A percentile compares a stretch with the other conserved stretches of the same genome.
phyloP scores from a whole-genome alignment of 2,329 filamentous ascomycete species.

The Curvularia verruculosa region DNA sequence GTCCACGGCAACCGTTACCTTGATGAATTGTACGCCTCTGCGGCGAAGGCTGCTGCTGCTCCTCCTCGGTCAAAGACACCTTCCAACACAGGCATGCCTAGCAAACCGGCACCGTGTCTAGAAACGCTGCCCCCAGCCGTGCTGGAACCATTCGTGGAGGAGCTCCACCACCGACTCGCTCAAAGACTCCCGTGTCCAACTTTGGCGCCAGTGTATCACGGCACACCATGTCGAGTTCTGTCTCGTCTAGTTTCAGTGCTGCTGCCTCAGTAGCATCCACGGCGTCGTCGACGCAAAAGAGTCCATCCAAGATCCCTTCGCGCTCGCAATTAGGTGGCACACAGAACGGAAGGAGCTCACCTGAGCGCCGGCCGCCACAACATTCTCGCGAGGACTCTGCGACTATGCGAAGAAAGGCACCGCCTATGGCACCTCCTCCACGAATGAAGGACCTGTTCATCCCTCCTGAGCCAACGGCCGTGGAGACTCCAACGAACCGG shows the following conservation, averaged over 20 bases:
- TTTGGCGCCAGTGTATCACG: conserved; percentile 45
- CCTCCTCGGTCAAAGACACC: conserved; percentile 78
- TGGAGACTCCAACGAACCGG: conserved; percentile 53
- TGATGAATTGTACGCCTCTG: conserved; percentile 74
- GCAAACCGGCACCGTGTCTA: conserved; percentile 39
- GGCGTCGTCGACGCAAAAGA: conserved; percentile 49
- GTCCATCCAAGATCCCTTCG: conserved; percentile 72
- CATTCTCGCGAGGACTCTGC: conserved; percentile 38
- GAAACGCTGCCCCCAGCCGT: conserved; percentile 40
- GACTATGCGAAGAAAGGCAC: conserved; percentile 50
- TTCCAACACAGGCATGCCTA: conserved; percentile 52
- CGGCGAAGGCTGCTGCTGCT: conserved; percentile 63
- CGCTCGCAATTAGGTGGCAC: conserved; percentile 73
- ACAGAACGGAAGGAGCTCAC: conserved; percentile 77
- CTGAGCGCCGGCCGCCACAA: conserved; percentile 65
- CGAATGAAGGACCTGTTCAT: conserved; percentile 86
- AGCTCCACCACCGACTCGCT: conserved; percentile 49
- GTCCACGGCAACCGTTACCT: conserved; percentile 92
- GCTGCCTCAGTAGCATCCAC: conserved; percentile 42
- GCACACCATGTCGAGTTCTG: conserved; percentile 47
- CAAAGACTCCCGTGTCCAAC: conserved; percentile 52
- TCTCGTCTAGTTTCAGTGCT: conserved; percentile 33
- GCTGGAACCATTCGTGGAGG: conserved; percentile 50
- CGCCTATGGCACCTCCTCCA: conserved; percentile 69
- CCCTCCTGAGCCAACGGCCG: conserved; percentile 52